Evolutionary conservation across 148 eudicot genomes (phyloP), one percentile per base, ranked within the genome.

Genomic region (Arbutus unedo): DNA sequence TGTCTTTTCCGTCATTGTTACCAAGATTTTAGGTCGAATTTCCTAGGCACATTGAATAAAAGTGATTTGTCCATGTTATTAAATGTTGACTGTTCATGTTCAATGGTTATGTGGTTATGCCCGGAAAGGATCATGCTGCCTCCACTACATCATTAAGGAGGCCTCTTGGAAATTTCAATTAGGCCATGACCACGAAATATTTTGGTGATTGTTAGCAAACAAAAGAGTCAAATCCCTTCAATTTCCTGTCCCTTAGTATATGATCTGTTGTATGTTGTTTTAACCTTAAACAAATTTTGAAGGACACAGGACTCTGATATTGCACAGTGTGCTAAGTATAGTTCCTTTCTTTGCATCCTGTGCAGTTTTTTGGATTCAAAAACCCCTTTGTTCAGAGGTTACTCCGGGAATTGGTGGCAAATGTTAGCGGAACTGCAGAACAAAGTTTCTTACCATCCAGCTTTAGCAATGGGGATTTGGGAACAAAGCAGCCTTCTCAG

Each of bases 311-410:
- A 59, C n/a, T 67, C 19, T 55, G 15, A 54, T 44, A 51, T 54
- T 38, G 55, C 74, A 77, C 70, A 74, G 19, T 48, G 23, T 77
- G 81, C 53, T 79, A 56, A 81, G 83, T 64, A 67, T 38, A 41
- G 10, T 50, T 72, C 71, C 70, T 64, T 70, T 80, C 81, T 79
- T 47, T 82, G 5, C 85, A 73, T 81, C 44, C 54, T 64, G 8
- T 91, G 91, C 93, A 96, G 99, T 90, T 96, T 84, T 96, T 94
- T 76, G 99, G 99, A 84, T 96, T 96, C 86, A 94, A 90, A 88
- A 96, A 94, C 85, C 85, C 91, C 73, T 85, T 93, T 78, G 98
- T 96, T 80, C 97, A 88, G 88, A 92, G 99, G 85, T 87, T 96
- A 86, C 88, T 96, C 23, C 85, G 99, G 85, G 99, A 93, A 88